These are phyloP conservation scores for Nakaseomyces uthaithaninus DNA, from an alignment of 1,139 yeast species.

Conservation along the genomic window DNA sequence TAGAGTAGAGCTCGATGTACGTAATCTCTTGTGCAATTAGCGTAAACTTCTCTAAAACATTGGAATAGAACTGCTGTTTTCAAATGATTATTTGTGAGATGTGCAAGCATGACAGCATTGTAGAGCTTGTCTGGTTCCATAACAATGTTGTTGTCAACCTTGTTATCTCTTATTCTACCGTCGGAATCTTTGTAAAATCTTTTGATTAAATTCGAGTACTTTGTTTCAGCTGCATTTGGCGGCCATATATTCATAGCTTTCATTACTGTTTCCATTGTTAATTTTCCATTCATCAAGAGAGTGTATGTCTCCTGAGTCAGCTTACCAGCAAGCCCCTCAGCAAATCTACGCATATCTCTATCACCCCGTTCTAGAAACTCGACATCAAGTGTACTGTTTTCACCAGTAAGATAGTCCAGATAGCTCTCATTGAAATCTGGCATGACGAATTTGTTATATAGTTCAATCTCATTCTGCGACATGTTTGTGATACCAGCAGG, in stretches of 20 bases:
- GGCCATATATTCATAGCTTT: slow-evolving; percentile 19
- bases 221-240: slow-evolving; percentile 18
- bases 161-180: slow-evolving; percentile 23
- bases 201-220: slow-evolving; percentile 20
- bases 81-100: slow-evolving; percentile 27
- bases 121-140: slow-evolving; percentile 28
- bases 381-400: slow-evolving; percentile 12
- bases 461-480: slow-evolving; percentile 1
- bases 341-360: slow-evolving; percentile 19
- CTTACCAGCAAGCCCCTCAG: slow-evolving; percentile 23
- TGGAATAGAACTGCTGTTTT: slow-evolving; percentile 16
- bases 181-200: slow-evolving; percentile 22
- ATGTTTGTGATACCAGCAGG: slow-evolving; percentile 5
- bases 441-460: slow-evolving; percentile 2
- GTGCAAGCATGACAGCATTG: slow-evolving; percentile 27
- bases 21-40: slow-evolving; percentile 26
- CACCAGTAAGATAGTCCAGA: slow-evolving; percentile 1
- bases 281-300: slow-evolving; percentile 17
- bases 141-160: slow-evolving; percentile 22
- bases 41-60: slow-evolving; percentile 18
- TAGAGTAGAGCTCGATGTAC: slow-evolving; percentile 18
- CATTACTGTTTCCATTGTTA: slow-evolving; percentile 19
- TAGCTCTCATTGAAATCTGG: slow-evolving; percentile 7
- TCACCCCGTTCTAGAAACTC: slow-evolving; percentile 23
- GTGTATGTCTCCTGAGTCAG: slow-evolving; percentile 26